phyloP scores from a whole-genome alignment of 192 early-diverging fungal species.

The Linnemannia zychae region DNA sequence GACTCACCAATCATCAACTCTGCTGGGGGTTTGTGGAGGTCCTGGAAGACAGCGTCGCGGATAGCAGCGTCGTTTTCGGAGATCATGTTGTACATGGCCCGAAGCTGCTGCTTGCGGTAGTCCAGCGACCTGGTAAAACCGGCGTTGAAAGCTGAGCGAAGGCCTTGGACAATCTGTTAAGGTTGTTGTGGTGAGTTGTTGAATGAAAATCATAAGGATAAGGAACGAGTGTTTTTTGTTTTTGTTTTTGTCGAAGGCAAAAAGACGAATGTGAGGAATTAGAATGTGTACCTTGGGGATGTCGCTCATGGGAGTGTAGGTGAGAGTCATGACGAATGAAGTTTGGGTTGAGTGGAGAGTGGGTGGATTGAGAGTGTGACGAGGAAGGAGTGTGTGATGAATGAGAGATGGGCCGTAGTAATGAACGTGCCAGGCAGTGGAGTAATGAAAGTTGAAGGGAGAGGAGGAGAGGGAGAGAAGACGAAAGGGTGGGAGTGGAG shows the following conservation, averaged over 20 bases:
- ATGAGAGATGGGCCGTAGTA: slow-evolving; percentile 26
- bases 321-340: slow-evolving; percentile 28
- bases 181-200: not conserved
- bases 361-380: not conserved
- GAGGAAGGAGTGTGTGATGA: not conserved
- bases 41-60: slow-evolving; percentile 70
- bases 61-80: slow-evolving; percentile 72
- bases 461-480: not conserved
- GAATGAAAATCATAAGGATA: not conserved
- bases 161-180: slow-evolving; percentile 54
- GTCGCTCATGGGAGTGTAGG: slow-evolving; percentile 40
- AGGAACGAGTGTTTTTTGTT: not conserved
- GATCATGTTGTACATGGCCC: slow-evolving; percentile 70
- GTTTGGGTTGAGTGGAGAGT: not conserved
- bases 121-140: slow-evolving; percentile 61
- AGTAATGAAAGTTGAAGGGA: not conserved
- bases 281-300: slow-evolving; percentile 39
- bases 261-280: not conserved
- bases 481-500: not conserved
- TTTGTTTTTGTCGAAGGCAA: not conserved
- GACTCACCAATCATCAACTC: slow-evolving; percentile 77
- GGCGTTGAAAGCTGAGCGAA: slow-evolving; percentile 53
- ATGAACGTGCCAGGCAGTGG: slow-evolving; percentile 18
- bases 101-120: slow-evolving; percentile 74
- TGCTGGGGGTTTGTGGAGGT: slow-evolving; percentile 69